Evolutionary conservation across 352 stramenopile species (phyloP), one percentile per base, ranked within the genome.

Genomic region (Globisporangium perplexum): DNA sequence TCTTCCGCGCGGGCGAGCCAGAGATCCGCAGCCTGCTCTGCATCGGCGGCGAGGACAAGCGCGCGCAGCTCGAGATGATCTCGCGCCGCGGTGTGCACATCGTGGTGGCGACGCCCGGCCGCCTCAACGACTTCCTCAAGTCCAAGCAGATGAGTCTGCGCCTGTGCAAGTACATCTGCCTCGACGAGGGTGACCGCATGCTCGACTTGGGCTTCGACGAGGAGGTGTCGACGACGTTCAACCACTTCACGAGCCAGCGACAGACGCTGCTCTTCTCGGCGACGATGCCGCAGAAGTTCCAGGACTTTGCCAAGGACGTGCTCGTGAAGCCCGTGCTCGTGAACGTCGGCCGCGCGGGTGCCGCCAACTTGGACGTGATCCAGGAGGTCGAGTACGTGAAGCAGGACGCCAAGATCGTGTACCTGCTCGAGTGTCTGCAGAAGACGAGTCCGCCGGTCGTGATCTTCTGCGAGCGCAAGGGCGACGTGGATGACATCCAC

Each of bases 301-400:
- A 98, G 71, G 96, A 99, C 66, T 99, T 99, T 76, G 96, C 96
- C 24, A 97, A 98, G 63, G 74, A 93, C 57, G 83, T 93, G 61
- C 74, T 99, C 15, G 92, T 99, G 10, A 86, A 95, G 48, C 96
- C 97, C 1, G 87, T 99, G 30, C 80, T 99, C 14, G 96, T 99
- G n/a, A 99, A 99, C 71, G 97, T 99, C 14, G 96, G 96, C 18
- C 86, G 97, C 20, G 96, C 96, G 5, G 97, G 97, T 59, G 97
- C 97, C 10, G 96, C 97, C 18, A 99, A 99, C 67, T 68, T 99
- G 31, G 96, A 99, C 74, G 96, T 99, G 38, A 99, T 99, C 62
- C 97, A 99, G 69, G 96, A 99, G 62, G 96, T 99, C 39, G 96
- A 99, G 71, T 98, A 99, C 69, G 96, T 99, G 12, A 98, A 98